These are phyloP conservation scores for Malbranchea zuffiana DNA, from an alignment of 2,329 filamentous ascomycete species.

Conservation along the genomic window DNA sequence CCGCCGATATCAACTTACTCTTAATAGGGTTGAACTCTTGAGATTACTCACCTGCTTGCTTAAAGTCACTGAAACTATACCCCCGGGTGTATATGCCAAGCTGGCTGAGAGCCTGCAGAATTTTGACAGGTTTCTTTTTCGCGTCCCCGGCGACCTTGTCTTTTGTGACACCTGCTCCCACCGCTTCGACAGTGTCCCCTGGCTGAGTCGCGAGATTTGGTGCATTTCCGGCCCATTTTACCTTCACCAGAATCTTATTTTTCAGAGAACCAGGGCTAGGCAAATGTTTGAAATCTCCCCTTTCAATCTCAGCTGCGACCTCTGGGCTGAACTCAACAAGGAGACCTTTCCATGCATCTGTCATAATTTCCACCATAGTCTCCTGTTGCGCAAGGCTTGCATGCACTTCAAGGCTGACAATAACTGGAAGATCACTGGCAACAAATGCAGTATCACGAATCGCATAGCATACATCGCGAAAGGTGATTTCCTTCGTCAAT, in stretches of 20 bases:
- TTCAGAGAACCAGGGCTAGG: constrained; percentile 61
- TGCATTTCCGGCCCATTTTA: constrained; percentile 48
- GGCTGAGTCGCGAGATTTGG: neutral
- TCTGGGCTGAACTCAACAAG: constrained; percentile 57
- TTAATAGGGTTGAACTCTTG: neutral
- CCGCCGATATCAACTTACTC: too few species aligned
- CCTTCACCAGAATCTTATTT: constrained; percentile 74
- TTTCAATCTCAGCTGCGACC: constrained; percentile 39
- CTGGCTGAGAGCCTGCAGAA: constrained; percentile 60
- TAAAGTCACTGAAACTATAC: constrained; percentile 65
- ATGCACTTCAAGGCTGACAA: constrained; percentile 88
- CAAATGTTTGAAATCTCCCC: constrained; percentile 35
- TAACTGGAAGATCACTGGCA: constrained; percentile 65
- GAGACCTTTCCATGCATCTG: constrained; percentile 67
- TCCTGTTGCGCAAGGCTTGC: constrained; percentile 72
- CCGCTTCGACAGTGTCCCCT: constrained; percentile 1
- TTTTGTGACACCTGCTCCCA: constrained; percentile 8
- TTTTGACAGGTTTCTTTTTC: constrained; percentile 45
- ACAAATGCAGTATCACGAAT: constrained; percentile 71
- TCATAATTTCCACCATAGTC: constrained; percentile 89
- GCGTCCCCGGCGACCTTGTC: neutral
- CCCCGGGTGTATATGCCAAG: constrained; percentile 81
- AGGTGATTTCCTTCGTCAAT: constrained; percentile 72
- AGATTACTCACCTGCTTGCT: constrained; percentile 47
- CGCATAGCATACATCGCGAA: constrained; percentile 73